Percentiles rank a stretch among this genome's conserved stretches.
phyloP scores from a whole-genome alignment of 2,329 filamentous ascomycete species.

The Fusarium buxicola region DNA sequence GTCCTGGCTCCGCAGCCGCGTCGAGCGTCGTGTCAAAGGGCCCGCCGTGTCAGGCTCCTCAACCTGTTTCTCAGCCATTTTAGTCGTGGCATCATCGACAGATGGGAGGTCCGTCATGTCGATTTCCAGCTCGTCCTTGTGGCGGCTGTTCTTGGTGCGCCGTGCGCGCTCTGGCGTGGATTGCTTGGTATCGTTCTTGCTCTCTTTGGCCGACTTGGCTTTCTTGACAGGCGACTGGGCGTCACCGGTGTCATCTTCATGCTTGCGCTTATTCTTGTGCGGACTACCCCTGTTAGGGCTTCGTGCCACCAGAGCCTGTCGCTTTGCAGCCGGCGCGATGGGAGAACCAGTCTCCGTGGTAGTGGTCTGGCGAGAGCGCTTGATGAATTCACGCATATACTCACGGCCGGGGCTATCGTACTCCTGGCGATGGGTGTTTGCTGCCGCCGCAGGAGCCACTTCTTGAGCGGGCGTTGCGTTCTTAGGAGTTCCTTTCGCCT shows the following conservation, averaged over 20 bases:
- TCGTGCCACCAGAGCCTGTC: conserved; percentile 50
- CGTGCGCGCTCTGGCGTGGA: conserved; percentile 44
- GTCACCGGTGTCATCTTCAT: conserved; percentile 36
- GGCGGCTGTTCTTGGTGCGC: conserved; percentile 31
- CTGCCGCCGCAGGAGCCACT: conserved; percentile 11
- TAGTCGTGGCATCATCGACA: conserved; percentile 2
- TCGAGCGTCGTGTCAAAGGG: conserved; percentile 48
- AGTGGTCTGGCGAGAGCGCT: conserved; percentile 47
- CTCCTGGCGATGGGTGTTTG: conserved; percentile 23
- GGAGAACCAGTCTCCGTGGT: conserved; percentile 50
- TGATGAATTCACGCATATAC: conserved; percentile 52
- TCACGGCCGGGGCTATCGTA: conserved; percentile 52
- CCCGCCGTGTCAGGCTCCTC: conserved; percentile 23
- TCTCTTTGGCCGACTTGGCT: conserved; percentile 11
- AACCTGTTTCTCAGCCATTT: conserved; percentile 16
- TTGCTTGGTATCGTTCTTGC: conserved; percentile 21
- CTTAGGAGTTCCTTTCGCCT: background rate
- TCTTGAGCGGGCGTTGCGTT: conserved; percentile 17
- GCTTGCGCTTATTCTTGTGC: conserved; percentile 50
- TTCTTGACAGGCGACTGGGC: conserved; percentile 39
- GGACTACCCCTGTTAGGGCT: conserved; percentile 53
- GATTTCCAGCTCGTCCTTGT: conserved; percentile 24
- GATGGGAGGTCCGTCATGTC: conserved; percentile 29
- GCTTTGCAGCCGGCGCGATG: conserved; percentile 41
- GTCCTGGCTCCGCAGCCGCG: conserved; percentile 47